These are phyloP conservation scores for Metarhizium anisopliae DNA, from an alignment of 2,329 filamentous ascomycete species.

Conservation along the genomic window DNA sequence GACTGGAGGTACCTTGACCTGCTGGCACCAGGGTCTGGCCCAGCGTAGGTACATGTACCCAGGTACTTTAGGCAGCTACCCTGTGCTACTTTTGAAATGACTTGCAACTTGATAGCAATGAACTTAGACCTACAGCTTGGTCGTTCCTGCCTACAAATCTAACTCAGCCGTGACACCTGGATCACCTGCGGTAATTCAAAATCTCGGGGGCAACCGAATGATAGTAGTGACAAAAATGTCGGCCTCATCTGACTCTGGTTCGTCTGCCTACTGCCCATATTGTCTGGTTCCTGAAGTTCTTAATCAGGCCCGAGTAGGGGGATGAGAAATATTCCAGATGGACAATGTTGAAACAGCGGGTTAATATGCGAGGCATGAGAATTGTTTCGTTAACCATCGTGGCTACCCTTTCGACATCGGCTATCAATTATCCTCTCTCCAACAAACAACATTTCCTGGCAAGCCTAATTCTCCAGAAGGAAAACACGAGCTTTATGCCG, in stretches of 20 bases:
- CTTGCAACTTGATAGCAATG: too few relatives aligned
- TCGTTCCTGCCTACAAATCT: not conserved
- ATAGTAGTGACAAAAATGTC: not conserved
- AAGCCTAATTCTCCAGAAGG: not conserved
- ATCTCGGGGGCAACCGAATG: not conserved
- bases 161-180: not conserved
- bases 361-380: constrained; percentile 17
- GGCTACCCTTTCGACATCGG: constrained; percentile 18
- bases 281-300: too few relatives aligned
- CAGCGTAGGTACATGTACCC: too few relatives aligned
- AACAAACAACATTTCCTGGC: not conserved
- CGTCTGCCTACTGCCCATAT: too few relatives aligned
- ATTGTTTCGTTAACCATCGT: constrained; percentile 18
- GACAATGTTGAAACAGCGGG: constrained; percentile 9
- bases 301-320: not conserved
- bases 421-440: constrained; percentile 13
- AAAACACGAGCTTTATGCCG: not conserved
- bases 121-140: not conserved
- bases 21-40: too few relatives aligned
- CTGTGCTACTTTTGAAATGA: too few relatives aligned
- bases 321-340: not conserved
- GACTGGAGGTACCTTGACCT: too few relatives aligned
- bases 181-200: not conserved
- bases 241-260: not conserved
- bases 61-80: too few relatives aligned